Evolutionary conservation across 1,139 yeast genomes (phyloP).

Genomic region (Debaryomyces singareniensis): DNA sequence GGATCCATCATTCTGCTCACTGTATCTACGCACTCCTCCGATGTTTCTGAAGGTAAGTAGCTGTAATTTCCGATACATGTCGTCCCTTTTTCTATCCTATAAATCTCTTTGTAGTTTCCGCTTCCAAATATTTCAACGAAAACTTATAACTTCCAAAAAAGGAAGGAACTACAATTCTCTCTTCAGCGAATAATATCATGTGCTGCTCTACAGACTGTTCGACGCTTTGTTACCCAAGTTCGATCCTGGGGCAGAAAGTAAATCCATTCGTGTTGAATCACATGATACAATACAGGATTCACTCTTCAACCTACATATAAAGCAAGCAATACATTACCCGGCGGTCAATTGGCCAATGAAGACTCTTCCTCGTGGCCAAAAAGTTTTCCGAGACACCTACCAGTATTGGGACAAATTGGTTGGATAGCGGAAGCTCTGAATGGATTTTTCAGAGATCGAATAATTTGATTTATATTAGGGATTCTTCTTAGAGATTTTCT

Average conservation of each 20-base stretch:
- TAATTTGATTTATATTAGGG: constrained; percentile 1
- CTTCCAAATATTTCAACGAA: not conserved
- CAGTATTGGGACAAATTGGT: constrained; percentile 6
- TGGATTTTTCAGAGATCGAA: constrained; percentile 1
- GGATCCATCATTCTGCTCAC: constrained; percentile 4
- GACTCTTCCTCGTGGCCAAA: constrained; percentile 2
- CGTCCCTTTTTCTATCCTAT: not conserved
- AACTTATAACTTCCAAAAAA: not conserved
- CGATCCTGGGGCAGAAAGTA: no score
- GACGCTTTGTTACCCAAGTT: no score
- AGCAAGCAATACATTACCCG: no score
- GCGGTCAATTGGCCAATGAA: not conserved
- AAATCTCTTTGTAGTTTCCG: not conserved
- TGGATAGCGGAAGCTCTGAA: constrained; percentile 2
- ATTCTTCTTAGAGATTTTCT: constrained; percentile 2
- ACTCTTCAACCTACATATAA: no score
- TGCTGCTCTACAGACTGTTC: no score
- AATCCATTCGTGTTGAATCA: no score
- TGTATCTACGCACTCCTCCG: constrained; percentile 2
- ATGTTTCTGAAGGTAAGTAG: not conserved
- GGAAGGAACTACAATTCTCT: no score
- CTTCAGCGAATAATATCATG: no score
- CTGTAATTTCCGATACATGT: not conserved
- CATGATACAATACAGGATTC: no score
- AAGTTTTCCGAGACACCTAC: constrained; percentile 6